Conservation (phyloP, 805 yeast genomes). For the Priceomyces haplophilus region DNA sequence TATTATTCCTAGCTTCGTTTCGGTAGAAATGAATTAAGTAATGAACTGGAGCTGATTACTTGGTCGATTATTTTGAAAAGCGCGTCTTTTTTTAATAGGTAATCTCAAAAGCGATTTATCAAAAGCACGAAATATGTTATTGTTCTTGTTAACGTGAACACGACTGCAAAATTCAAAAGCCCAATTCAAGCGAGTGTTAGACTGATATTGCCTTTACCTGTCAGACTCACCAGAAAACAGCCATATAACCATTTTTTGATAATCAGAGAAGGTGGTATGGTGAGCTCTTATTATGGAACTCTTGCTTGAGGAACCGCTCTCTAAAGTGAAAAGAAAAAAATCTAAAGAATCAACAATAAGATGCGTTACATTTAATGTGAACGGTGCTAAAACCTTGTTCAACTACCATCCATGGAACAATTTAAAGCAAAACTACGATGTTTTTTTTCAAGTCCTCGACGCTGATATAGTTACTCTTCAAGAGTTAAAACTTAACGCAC, state of each 20-base stretch:
- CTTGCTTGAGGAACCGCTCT: constrained; percentile 10
- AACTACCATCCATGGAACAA: constrained; percentile 82
- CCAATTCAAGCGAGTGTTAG: not conserved
- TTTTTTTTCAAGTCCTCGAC: constrained; percentile 50
- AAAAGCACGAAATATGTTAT: too few relatives aligned
- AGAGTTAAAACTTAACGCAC: constrained; percentile 62
- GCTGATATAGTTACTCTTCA: constrained; percentile 85
- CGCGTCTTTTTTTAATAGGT: constrained; percentile 1
- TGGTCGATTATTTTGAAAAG: not conserved
- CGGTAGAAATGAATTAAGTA: too few relatives aligned
- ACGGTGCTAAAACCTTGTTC: constrained; percentile 76
- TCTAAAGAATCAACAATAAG: constrained; percentile 28
- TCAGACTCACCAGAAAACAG: not conserved
- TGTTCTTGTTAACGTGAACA: not conserved
- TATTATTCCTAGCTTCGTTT: too few relatives aligned
- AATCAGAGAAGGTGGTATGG: not conserved
- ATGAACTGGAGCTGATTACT: too few relatives aligned
- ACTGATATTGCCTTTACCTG: too few relatives aligned
- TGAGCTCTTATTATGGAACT: not conserved
- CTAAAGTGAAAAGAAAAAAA: constrained; percentile 8
- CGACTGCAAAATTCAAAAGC: not conserved
- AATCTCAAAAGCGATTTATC: too few relatives aligned
- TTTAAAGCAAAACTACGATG: constrained; percentile 35
- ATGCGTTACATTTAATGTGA: constrained; percentile 76
- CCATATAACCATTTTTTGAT: not conserved